Evolutionary conservation across 2,329 filamentous ascomycete genomes (phyloP).

Genomic region (Diaporthe longicolla): DNA sequence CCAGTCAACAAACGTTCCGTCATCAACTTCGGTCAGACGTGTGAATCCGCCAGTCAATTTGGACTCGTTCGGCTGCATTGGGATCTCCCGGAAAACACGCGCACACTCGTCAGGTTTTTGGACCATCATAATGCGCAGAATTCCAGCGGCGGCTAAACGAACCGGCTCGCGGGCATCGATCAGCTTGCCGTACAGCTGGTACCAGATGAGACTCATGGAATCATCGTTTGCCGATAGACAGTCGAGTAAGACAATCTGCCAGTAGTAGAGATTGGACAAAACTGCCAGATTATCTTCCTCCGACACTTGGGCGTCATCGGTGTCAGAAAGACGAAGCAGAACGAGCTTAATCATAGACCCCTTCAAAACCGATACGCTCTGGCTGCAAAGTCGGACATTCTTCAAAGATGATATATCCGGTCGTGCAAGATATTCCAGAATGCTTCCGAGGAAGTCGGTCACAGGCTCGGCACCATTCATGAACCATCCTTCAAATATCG

Average conservation of each 20-base stretch:
- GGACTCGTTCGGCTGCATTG: slow-evolving; percentile 70
- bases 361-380: slow-evolving; percentile 83
- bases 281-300: slow-evolving; percentile 77
- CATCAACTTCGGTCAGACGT: slow-evolving; percentile 88
- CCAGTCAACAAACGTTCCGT: slow-evolving; percentile 89
- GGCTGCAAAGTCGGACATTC: slow-evolving; percentile 90
- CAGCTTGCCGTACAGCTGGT: slow-evolving; percentile 91
- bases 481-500: slow-evolving; percentile 97
- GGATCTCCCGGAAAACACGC: slow-evolving; percentile 77
- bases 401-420: slow-evolving; percentile 87
- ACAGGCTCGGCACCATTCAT: slow-evolving; percentile 87
- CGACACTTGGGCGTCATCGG: slow-evolving; percentile 75
- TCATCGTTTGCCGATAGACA: slow-evolving; percentile 84
- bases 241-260: slow-evolving; percentile 91
- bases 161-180: slow-evolving; percentile 78
- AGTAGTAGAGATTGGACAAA: slow-evolving; percentile 90
- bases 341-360: slow-evolving; percentile 83
- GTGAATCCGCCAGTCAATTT: slow-evolving; percentile 83
- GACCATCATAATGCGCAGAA: slow-evolving; percentile 93
- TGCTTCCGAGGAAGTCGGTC: slow-evolving; percentile 86
- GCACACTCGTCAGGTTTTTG: slow-evolving; percentile 91
- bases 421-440: slow-evolving; percentile 90
- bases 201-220: slow-evolving; percentile 88
- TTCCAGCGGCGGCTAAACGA: slow-evolving; percentile 81
- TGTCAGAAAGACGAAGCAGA: slow-evolving; percentile 85